A percentile compares a stretch with the other conserved stretches of the same genome.
These are phyloP conservation scores for Metschnikowia lochheadii DNA, from an alignment of 805 yeast genomes.

Conservation along the genomic window DNA sequence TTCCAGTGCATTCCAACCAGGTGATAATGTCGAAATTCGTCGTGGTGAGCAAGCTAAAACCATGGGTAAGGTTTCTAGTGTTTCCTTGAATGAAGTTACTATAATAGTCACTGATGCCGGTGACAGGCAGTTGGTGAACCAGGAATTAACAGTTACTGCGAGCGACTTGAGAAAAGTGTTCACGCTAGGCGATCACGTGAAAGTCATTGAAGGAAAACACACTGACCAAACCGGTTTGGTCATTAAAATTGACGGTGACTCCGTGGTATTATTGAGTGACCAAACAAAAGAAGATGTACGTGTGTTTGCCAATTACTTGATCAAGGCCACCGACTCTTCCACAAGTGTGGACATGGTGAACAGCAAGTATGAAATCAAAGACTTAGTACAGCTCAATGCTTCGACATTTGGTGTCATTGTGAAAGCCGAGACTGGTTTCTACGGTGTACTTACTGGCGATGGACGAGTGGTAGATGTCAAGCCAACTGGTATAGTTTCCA, in stretches of 20 bases:
- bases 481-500: constrained; percentile 80
- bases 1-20: constrained; percentile 68
- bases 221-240: constrained; percentile 94
- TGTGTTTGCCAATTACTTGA: constrained; percentile 86
- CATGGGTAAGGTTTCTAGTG: constrained; percentile 69
- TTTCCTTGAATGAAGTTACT: constrained; percentile 53
- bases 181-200: constrained; percentile 89
- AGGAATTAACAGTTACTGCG: constrained; percentile 75
- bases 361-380: constrained; percentile 82
- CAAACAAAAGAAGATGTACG: constrained; percentile 85
- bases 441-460: constrained; percentile 74
- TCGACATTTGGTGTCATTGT: constrained; percentile 85
- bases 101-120: constrained; percentile 50
- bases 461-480: constrained; percentile 69
- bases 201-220: constrained; percentile 87
- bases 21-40: constrained; percentile 87
- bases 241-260: constrained; percentile 73
- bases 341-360: constrained; percentile 51
- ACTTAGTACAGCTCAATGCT: constrained; percentile 82
- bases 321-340: constrained; percentile 87
- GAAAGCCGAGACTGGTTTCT: constrained; percentile 83
- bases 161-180: constrained; percentile 81
- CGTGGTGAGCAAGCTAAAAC: constrained; percentile 93
- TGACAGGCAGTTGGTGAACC: constrained; percentile 52
- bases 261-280: constrained; percentile 85